Percentiles rank a stretch among this genome's conserved stretches.
phyloP scores from a whole-genome alignment of 768 basidiomycete species.

The Lactarius quietus region DNA sequence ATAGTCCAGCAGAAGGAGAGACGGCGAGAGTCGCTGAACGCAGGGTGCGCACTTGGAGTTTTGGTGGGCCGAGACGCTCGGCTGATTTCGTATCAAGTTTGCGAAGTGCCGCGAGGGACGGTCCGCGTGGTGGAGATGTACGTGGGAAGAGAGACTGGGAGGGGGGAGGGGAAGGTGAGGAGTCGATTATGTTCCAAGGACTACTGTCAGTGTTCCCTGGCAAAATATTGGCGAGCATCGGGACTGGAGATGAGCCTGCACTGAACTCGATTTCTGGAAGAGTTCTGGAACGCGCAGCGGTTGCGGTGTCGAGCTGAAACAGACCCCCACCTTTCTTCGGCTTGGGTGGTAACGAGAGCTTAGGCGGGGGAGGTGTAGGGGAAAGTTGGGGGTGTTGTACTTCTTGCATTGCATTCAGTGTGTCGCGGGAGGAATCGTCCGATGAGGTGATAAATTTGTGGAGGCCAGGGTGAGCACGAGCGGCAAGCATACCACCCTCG shows the following conservation, averaged over 20 bases:
- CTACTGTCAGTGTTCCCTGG: conserved; percentile 40
- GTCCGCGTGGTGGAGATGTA: conserved; percentile 51
- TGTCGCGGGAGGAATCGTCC: conserved; percentile 30
- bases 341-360: conserved; percentile 24
- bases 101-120: conserved; percentile 61
- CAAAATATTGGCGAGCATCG: conserved; percentile 50
- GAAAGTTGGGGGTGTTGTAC: conserved; percentile 24
- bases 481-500: conserved; percentile 64
- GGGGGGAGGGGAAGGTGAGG: conserved; percentile 62
- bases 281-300: conserved; percentile 47
- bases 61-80: conserved; percentile 51
- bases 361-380: conserved; percentile 18
- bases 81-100: conserved; percentile 58
- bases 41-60: conserved; percentile 57
- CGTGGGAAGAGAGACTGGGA: conserved; percentile 54
- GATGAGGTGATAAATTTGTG: conserved; percentile 46
- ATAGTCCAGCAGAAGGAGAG: conserved; percentile 38
- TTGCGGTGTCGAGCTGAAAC: conserved; percentile 63
- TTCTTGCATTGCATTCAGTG: conserved; percentile 29
- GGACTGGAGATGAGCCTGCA: conserved; percentile 44
- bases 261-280: conserved; percentile 57
- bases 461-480: conserved; percentile 55
- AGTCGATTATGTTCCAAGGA: conserved; percentile 40
- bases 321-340: conserved; percentile 46
- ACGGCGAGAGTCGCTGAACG: conserved; percentile 58